Evolutionary conservation across 2,329 filamentous ascomycete genomes (phyloP).

Genomic region (Venturia nashicola): DNA sequence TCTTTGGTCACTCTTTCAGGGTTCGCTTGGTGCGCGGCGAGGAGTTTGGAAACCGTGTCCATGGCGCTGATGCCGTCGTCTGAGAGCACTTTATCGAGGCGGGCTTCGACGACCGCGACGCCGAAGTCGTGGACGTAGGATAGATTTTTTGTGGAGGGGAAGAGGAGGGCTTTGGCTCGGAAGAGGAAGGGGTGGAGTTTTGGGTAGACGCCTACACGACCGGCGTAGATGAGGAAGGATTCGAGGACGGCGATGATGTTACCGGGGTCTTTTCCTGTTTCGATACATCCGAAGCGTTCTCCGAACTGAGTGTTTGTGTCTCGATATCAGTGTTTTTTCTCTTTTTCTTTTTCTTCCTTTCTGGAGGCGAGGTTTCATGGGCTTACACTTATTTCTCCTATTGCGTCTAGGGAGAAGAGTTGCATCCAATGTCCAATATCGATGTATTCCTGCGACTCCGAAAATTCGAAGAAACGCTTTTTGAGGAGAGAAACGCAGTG

Average conservation of each 20-base stretch:
- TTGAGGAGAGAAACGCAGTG: constrained; percentile 32
- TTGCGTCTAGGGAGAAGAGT: constrained; percentile 39
- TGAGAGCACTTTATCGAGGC: constrained; percentile 13
- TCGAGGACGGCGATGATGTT: constrained; percentile 30
- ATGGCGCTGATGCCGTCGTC: constrained; percentile 6
- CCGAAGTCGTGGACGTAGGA: neutral
- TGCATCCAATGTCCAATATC: constrained; percentile 34
- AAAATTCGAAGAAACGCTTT: constrained; percentile 26
- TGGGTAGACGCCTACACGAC: constrained; percentile 30
- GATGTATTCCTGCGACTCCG: constrained; percentile 18
- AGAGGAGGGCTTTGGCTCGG: constrained; percentile 18
- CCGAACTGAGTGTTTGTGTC: constrained; percentile 13
- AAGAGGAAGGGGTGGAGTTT: constrained; percentile 26
- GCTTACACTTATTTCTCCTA: constrained; percentile 34
- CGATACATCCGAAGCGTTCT: constrained; percentile 32
- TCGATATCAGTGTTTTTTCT: too few species aligned
- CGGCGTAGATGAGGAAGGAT: constrained; percentile 13
- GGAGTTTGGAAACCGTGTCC: constrained; percentile 32
- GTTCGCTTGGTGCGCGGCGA: constrained; percentile 28
- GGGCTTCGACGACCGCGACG: constrained; percentile 3
- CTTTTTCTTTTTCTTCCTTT: too few species aligned
- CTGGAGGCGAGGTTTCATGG: neutral
- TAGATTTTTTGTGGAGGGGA: neutral
- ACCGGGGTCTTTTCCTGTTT: constrained; percentile 33
- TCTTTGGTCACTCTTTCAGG: constrained; percentile 29